A percentile compares a stretch with the other conserved stretches of the same genome.
These are phyloP conservation scores for Lycium barbarum DNA, from an alignment of 257 asterid species.

Conservation along the genomic window DNA sequence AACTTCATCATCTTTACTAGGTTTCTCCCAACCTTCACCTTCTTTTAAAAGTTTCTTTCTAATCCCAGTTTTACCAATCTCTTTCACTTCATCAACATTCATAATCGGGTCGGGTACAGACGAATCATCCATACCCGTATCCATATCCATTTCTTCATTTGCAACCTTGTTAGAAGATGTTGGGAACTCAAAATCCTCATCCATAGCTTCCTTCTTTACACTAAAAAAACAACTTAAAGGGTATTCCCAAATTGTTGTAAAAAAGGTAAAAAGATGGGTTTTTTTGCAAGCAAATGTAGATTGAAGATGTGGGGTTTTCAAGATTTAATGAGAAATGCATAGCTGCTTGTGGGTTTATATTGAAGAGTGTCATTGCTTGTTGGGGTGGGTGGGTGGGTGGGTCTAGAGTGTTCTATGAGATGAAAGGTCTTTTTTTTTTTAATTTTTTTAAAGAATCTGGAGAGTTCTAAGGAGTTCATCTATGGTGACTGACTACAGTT, in stretches of 20 bases:
- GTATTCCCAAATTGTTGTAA: not conserved
- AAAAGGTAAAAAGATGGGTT: not conserved
- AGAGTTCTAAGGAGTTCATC: not conserved
- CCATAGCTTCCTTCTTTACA: constrained; percentile 36
- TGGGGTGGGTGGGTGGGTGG: not conserved
- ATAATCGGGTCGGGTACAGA: constrained; percentile 34
- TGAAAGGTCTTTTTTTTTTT: not conserved
- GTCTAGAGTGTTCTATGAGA: constrained; percentile 7
- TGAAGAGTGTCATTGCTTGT: no score
- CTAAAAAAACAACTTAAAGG: not conserved
- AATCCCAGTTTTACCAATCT: constrained; percentile 46
- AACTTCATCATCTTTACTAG: constrained; percentile 53
- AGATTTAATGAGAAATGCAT: not conserved
- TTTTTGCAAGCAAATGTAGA: not conserved
- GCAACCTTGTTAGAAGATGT: constrained; percentile 29
- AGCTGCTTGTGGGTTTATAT: not conserved
- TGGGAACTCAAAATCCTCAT: constrained; percentile 50
- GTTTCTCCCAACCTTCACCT: constrained; percentile 58
- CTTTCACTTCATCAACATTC: constrained; percentile 51
- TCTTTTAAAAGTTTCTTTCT: constrained; percentile 52
- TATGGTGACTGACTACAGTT: not conserved
- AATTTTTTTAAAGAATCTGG: not conserved
- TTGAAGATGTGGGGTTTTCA: not conserved
- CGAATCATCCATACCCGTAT: not conserved
- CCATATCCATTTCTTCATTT: constrained; percentile 17